Conservation (phyloP, 306 rosid species). For the Trifolium fragiferum region DNA sequence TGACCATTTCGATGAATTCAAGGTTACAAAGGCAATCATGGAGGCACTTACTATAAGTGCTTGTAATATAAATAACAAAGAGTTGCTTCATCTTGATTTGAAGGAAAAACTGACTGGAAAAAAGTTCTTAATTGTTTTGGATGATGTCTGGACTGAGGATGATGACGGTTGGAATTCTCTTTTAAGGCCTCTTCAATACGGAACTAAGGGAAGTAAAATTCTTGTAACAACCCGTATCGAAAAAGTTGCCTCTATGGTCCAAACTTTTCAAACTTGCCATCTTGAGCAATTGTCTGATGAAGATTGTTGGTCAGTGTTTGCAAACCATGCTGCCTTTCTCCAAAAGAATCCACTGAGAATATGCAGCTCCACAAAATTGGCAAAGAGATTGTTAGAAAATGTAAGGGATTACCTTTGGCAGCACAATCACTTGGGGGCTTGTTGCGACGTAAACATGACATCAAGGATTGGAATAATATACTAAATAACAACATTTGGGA, state of each 20-base stretch:
- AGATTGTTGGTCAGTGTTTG: slow-evolving; percentile 4
- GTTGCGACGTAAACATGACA: background rate
- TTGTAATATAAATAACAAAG: background rate
- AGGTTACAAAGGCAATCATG: background rate
- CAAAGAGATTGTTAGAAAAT: slow-evolving; percentile 14
- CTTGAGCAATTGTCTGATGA: background rate
- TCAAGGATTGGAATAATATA: slow-evolving; percentile 21
- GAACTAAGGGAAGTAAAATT: background rate
- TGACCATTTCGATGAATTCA: background rate
- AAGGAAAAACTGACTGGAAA: background rate
- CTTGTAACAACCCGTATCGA: background rate
- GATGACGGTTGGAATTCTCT: background rate
- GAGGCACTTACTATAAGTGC: background rate
- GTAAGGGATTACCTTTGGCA: slow-evolving; percentile 48
- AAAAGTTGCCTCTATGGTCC: background rate
- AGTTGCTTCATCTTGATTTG: background rate
- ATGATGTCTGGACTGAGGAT: slow-evolving; percentile 5
- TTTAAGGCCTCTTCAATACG: background rate
- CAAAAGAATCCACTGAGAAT: background rate
- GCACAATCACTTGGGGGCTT: slow-evolving; percentile 36
- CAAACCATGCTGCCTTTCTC: too few relatives aligned
- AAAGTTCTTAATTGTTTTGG: slow-evolving; percentile 18
- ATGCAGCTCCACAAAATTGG: background rate
- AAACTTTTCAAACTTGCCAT: background rate
- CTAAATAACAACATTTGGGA: slow-evolving; percentile 35